These are phyloP conservation scores for Glycine tomentella DNA, from an alignment of 306 rosid genomes.

Conservation along the genomic window DNA sequence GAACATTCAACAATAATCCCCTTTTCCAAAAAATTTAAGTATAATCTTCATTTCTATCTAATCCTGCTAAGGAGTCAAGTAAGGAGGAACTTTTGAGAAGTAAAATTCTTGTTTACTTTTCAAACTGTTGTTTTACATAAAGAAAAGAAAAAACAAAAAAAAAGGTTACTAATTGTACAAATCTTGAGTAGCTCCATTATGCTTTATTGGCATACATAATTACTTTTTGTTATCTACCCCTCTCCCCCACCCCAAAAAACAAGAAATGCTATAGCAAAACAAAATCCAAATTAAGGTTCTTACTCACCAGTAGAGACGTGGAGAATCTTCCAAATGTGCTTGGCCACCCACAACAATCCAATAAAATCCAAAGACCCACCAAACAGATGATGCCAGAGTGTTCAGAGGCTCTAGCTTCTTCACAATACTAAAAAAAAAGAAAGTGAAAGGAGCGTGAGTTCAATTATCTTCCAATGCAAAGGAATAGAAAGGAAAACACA, in stretches of 20 bases:
- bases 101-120: neutral
- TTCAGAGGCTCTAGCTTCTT: constrained; percentile 74
- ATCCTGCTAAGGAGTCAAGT: neutral
- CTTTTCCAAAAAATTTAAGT: neutral
- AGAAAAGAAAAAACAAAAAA: neutral
- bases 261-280: neutral
- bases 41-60: neutral
- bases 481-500: constrained; percentile 22
- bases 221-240: neutral
- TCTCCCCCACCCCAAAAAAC: neutral
- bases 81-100: constrained; percentile 1
- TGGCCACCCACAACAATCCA: constrained; percentile 90
- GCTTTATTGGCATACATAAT: constrained; percentile 28
- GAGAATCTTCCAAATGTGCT: constrained; percentile 79
- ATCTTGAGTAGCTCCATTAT: neutral
- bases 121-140: neutral
- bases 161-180: neutral
- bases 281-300: constrained; percentile 34
- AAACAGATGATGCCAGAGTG: constrained; percentile 70
- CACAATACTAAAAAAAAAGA: constrained; percentile 56
- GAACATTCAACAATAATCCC: constrained; percentile 3
- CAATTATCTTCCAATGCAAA: constrained; percentile 24
- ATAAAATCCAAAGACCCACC: constrained; percentile 92
- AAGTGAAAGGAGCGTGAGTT: constrained; percentile 36
- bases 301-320: constrained; percentile 89